Evolutionary conservation across 257 asterid genomes (phyloP).

Genomic region (Solanum bulbocastanum): DNA sequence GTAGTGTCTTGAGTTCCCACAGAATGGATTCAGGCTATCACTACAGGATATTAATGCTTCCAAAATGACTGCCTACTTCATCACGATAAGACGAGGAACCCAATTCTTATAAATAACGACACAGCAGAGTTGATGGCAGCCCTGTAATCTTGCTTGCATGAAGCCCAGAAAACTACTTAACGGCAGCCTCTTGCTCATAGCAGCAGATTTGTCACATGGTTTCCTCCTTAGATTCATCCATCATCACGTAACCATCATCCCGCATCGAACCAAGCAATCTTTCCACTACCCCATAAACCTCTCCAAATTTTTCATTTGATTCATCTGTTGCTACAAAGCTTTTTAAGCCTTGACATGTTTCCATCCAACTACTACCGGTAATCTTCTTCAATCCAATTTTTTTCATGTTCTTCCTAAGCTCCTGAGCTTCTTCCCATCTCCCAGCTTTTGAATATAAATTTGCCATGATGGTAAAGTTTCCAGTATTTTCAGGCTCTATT

Average conservation of each 20-base stretch:
- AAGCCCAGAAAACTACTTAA: background rate
- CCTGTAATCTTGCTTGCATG: background rate
- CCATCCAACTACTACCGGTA: slow-evolving; percentile 73
- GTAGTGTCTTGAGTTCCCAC: background rate
- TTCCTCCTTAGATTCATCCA: slow-evolving; percentile 17
- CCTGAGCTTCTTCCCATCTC: slow-evolving; percentile 75
- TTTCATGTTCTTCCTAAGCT: slow-evolving; percentile 42
- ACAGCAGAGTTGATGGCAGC: background rate
- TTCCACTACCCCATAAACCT: slow-evolving; percentile 2
- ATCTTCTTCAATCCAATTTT: slow-evolving; percentile 48
- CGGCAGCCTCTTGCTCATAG: background rate
- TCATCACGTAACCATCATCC: slow-evolving; percentile 4
- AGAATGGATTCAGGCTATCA: background rate
- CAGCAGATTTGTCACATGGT: background rate
- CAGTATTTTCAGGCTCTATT: slow-evolving; percentile 61
- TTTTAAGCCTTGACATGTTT: slow-evolving; percentile 26
- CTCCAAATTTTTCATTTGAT: slow-evolving; percentile 2
- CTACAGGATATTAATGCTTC: background rate
- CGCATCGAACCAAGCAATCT: slow-evolving; percentile 11
- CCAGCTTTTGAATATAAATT: slow-evolving; percentile 71
- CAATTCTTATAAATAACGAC: background rate
- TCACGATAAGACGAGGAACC: background rate
- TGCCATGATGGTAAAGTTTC: slow-evolving; percentile 62
- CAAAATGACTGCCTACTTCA: background rate
- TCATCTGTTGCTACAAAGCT: slow-evolving; percentile 20